Conservation (phyloP, 2,329 filamentous ascomycete species). For the Davidsoniella australis region DNA sequence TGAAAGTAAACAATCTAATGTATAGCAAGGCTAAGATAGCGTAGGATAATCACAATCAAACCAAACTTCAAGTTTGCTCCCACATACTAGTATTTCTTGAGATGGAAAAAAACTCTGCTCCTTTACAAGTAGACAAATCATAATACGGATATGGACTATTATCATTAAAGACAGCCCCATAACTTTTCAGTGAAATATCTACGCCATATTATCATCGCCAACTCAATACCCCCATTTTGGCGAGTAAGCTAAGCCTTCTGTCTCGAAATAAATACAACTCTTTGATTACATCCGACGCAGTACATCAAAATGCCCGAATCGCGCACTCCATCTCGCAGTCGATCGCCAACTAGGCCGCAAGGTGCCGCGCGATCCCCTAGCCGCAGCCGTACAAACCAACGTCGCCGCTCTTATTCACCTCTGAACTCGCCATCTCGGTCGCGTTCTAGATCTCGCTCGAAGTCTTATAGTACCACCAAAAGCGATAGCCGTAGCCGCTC, state of each 20-base stretch:
- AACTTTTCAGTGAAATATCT: not conserved
- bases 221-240: too few relatives aligned
- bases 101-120: too few relatives aligned
- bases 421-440: constrained; percentile 14
- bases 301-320: not conserved
- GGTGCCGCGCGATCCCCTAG: not conserved
- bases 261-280: not conserved
- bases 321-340: not conserved
- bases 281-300: too few relatives aligned
- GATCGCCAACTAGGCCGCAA: constrained; percentile 3
- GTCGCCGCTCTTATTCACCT: not conserved
- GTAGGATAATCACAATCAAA: not conserved
- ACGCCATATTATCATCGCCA: too few relatives aligned
- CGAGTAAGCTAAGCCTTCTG: not conserved
- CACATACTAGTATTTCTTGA: too few relatives aligned
- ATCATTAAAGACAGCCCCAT: not conserved
- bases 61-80: not conserved
- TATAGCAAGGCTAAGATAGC: constrained; percentile 1
- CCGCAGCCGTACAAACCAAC: not conserved
- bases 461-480: constrained; percentile 17
- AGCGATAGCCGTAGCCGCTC: constrained; percentile 4
- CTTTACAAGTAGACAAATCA: not conserved
- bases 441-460: constrained; percentile 15
- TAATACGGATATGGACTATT: not conserved
- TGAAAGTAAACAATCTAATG: not conserved